A percentile compares a stretch with the other conserved stretches of the same genome.
These are phyloP conservation scores for Schizosaccharomyces octosporus DNA, from an alignment of 805 yeast genomes.

Conservation along the genomic window DNA sequence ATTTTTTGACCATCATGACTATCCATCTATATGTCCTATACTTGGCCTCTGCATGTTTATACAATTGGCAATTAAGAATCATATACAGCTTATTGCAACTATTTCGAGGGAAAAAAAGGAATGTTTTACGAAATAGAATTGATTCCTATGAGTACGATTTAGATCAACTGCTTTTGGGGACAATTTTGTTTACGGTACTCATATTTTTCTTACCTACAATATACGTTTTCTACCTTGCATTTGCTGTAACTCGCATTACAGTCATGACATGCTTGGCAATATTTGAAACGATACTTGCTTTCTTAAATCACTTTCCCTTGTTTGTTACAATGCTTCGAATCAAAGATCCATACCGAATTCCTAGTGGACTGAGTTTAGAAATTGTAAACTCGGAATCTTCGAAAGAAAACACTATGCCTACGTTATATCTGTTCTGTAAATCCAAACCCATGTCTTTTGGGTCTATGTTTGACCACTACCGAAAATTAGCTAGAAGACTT, in stretches of 20 bases:
- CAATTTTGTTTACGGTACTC: conserved; percentile 58
- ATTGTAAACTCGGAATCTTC: not conserved
- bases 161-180: conserved; percentile 72
- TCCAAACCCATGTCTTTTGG: conserved; percentile 23
- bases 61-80: conserved; percentile 45
- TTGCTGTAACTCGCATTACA: conserved; percentile 33
- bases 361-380: conserved; percentile 22
- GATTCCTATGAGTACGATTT: conserved; percentile 67
- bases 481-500: conserved; percentile 18
- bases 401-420: conserved; percentile 3
- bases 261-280: conserved; percentile 25
- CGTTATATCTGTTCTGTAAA: conserved; percentile 12
- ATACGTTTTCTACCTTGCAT: conserved; percentile 55
- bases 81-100: conserved; percentile 54
- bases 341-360: conserved; percentile 51
- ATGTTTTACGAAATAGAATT: conserved; percentile 58
- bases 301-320: conserved; percentile 63
- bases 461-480: conserved; percentile 26
- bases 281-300: conserved; percentile 35
- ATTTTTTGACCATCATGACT: conserved; percentile 34
- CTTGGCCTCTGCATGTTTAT: conserved; percentile 52
- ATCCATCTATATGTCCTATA: conserved; percentile 59
- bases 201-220: conserved; percentile 69
- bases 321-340: conserved; percentile 57
- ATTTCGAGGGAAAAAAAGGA: conserved; percentile 73